phyloP scores from a whole-genome alignment of 1,284 basidiomycete species.

The Schizophyllum commune region DNA sequence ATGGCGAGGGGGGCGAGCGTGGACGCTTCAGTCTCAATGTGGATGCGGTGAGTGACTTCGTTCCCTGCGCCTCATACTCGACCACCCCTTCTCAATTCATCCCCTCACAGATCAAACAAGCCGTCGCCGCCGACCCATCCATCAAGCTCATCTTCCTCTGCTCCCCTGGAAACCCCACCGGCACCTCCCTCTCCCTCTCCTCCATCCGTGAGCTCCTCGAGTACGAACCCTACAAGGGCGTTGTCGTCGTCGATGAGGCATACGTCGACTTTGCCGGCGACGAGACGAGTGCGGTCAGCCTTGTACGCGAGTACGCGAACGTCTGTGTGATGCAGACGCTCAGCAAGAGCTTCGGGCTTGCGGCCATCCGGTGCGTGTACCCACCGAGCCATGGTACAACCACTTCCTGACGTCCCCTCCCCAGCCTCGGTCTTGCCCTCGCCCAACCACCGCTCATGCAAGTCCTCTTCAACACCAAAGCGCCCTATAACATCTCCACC shows the following conservation, averaged over 20 bases:
- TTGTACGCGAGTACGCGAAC: slow-evolving; percentile 83
- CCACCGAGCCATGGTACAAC: slow-evolving; percentile 1
- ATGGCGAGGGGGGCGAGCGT: slow-evolving; percentile 60
- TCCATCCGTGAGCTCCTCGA: slow-evolving; percentile 72
- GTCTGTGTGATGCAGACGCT: slow-evolving; percentile 92
- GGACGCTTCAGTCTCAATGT: slow-evolving; percentile 77
- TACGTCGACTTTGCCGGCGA: slow-evolving; percentile 89
- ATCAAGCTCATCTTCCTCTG: slow-evolving; percentile 95
- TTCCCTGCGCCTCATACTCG: too few relatives aligned
- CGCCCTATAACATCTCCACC: slow-evolving; percentile 94
- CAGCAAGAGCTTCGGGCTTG: slow-evolving; percentile 94
- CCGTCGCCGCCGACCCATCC: slow-evolving; percentile 55
- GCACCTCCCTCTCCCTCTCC: slow-evolving; percentile 75
- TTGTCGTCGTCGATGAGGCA: slow-evolving; percentile 94
- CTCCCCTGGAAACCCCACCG: slow-evolving; percentile 97
- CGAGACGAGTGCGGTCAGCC: slow-evolving; percentile 56
- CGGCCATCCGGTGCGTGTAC: slow-evolving; percentile 75
- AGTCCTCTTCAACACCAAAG: slow-evolving; percentile 93
- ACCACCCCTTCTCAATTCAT: too few relatives aligned
- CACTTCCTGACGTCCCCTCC: neutral
- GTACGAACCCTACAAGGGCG: slow-evolving; percentile 78
- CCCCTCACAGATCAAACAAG: slow-evolving; percentile 78
- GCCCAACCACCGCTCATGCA: slow-evolving; percentile 88
- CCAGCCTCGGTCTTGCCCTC: slow-evolving; percentile 82
- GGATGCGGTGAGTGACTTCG: slow-evolving; percentile 63